phyloP scores from a whole-genome alignment of 371 early-diverging fungal species.

The Haplosporangium sp. region DNA sequence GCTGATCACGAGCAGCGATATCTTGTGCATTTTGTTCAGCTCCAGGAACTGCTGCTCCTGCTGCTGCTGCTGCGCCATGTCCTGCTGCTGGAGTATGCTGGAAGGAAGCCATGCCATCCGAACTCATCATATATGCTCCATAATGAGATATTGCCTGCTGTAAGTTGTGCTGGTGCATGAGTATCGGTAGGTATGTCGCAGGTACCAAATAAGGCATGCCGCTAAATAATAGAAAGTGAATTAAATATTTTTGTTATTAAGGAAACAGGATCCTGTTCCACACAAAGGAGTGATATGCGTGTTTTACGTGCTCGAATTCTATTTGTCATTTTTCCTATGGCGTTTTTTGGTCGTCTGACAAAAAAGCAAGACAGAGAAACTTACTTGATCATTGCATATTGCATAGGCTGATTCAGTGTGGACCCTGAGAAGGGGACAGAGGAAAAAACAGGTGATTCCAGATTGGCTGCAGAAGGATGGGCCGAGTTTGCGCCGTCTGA shows the following conservation, averaged over 20 bases:
- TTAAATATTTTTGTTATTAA: not conserved
- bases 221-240: conserved; percentile 5
- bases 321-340: conserved; percentile 17
- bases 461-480: not conserved
- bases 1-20: conserved; percentile 48
- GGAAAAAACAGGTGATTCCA: not conserved
- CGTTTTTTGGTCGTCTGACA: not conserved
- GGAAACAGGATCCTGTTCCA: not conserved
- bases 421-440: not conserved
- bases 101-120: not conserved
- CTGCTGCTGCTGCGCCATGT: conserved; percentile 11
- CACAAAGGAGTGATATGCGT: not conserved
- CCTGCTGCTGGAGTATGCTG: conserved; percentile 15
- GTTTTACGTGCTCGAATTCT: conserved; percentile 46
- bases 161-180: conserved; percentile 37
- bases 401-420: conserved; percentile 26
- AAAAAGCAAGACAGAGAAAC: conserved; percentile 17
- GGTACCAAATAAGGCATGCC: conserved; percentile 52
- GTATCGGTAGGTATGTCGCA: conserved; percentile 24
- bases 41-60: conserved; percentile 6
- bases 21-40: conserved; percentile 49
- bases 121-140: conserved; percentile 3
- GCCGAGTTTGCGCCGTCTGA: not conserved
- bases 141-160: conserved; percentile 10
- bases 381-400: conserved; percentile 53